Evolutionary conservation across 345 rosid genomes (phyloP).

Genomic region (Salix arbutifolia): DNA sequence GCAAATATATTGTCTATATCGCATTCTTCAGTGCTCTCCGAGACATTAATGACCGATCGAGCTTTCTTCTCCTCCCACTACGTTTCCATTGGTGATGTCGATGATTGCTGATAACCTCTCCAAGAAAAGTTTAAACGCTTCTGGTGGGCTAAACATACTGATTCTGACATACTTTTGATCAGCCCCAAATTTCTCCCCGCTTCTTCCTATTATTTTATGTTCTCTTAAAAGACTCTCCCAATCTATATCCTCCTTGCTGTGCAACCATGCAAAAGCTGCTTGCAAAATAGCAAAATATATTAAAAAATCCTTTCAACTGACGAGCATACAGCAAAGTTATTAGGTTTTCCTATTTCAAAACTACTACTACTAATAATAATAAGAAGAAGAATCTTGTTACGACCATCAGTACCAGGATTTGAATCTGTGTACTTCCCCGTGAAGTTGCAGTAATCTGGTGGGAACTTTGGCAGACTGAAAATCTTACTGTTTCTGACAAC

Average conservation of each 20-base stretch:
- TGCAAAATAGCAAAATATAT: not conserved
- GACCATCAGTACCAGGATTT: conserved; percentile 56
- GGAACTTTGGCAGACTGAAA: conserved; percentile 52
- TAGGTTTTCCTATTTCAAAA: not conserved
- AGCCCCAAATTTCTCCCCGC: conserved; percentile 58
- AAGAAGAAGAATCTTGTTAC: not conserved
- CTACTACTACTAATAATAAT: not conserved
- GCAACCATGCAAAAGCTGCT: conserved; percentile 82
- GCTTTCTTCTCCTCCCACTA: not conserved
- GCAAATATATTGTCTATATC: not conserved
- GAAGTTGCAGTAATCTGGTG: conserved; percentile 63
- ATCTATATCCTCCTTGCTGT: conserved; percentile 51
- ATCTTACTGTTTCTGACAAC: conserved; percentile 36
- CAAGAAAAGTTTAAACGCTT: conserved; percentile 48
- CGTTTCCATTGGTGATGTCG: not conserved
- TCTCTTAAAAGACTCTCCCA: conserved; percentile 39
- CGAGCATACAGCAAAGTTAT: not conserved
- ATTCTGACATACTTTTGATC: conserved; percentile 46
- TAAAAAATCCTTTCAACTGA: not conserved
- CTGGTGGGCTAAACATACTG: conserved; percentile 68
- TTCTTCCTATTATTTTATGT: conserved; percentile 48
- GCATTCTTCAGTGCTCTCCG: not conserved
- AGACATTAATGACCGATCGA: not conserved
- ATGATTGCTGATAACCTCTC: conserved; percentile 50
- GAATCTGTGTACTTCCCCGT: conserved; percentile 34